A percentile compares a stretch with the other conserved stretches of the same genome.
These are phyloP conservation scores for Euphorbia schlechtendalii DNA, from an alignment of 441 rosid genomes.

Conservation along the genomic window DNA sequence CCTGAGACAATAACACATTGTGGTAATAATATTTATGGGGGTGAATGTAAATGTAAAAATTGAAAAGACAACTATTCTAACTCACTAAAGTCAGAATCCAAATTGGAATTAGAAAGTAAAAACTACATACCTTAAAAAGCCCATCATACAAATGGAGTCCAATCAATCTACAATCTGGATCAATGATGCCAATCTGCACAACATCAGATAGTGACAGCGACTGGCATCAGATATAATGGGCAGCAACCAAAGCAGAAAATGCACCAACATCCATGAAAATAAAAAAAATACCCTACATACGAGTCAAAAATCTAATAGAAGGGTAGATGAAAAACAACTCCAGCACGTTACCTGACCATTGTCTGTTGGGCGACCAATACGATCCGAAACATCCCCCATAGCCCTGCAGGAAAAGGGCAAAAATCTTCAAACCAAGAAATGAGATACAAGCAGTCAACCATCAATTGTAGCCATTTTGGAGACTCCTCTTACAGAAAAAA, in stretches of 20 bases:
- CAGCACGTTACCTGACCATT: constrained; percentile 73
- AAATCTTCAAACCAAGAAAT: constrained; percentile 17
- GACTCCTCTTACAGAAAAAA: background rate
- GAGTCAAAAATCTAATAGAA: background rate
- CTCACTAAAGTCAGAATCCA: constrained; percentile 8
- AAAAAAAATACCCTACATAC: background rate
- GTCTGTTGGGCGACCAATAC: constrained; percentile 94
- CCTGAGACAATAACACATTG: constrained; percentile 39
- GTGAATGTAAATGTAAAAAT: too few species aligned
- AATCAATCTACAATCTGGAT: constrained; percentile 92
- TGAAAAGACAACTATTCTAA: too few species aligned
- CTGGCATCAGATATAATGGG: background rate
- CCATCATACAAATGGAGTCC: constrained; percentile 98
- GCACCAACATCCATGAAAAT: background rate
- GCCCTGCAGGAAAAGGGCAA: constrained; percentile 45
- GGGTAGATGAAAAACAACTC: background rate
- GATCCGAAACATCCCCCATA: constrained; percentile 97
- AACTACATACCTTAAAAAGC: constrained; percentile 65
- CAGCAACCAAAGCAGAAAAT: background rate
- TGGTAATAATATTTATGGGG: constrained; percentile 2
- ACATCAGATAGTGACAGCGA: background rate
- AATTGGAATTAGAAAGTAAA: constrained; percentile 10
- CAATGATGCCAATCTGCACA: constrained; percentile 83
- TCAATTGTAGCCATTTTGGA: background rate
- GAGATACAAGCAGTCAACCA: constrained; percentile 5